These are phyloP conservation scores for Termitomyces sp. DNA, from an alignment of 768 basidiomycete genomes.

Conservation along the genomic window DNA sequence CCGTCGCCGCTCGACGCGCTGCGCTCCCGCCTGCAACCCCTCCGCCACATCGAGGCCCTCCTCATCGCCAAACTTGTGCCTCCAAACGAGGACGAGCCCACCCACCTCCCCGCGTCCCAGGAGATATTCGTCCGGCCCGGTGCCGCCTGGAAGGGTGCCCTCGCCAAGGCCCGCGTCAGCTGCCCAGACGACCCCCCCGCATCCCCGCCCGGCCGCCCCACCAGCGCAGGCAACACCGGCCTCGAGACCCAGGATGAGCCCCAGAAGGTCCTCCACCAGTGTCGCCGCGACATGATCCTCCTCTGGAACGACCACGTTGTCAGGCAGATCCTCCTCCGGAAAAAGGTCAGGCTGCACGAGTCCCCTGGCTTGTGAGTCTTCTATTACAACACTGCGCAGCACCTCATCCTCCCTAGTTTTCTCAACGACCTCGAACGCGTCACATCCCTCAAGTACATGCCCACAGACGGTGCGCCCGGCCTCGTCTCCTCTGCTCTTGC, in stretches of 20 bases:
- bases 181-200: conserved; percentile 7
- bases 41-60: conserved; percentile 64
- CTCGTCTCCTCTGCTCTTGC: neutral
- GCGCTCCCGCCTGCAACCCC: conserved; percentile 56
- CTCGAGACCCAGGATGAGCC: conserved; percentile 52
- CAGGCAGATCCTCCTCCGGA: conserved; percentile 45
- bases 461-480: conserved; percentile 52
- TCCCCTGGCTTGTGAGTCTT: conserved; percentile 66
- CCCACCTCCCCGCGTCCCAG: conserved; percentile 30
- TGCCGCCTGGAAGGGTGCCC: conserved; percentile 57
- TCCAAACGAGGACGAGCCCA: conserved; percentile 56
- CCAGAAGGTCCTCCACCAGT: conserved; percentile 53
- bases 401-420: conserved; percentile 40
- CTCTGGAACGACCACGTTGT: conserved; percentile 65
- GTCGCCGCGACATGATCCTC: conserved; percentile 56
- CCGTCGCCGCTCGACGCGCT: conserved; percentile 47
- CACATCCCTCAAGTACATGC: conserved; percentile 56
- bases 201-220: conserved; percentile 19
- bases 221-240: conserved; percentile 40
- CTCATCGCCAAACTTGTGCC: conserved; percentile 69
- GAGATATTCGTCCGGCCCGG: conserved; percentile 66
- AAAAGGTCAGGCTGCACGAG: conserved; percentile 66
- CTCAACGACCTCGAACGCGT: conserved; percentile 65
- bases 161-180: conserved; percentile 39
- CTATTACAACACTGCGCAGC: neutral